phyloP scores from a whole-genome alignment of 352 stramenopile genomes.

The Globisporangium spiculum region DNA sequence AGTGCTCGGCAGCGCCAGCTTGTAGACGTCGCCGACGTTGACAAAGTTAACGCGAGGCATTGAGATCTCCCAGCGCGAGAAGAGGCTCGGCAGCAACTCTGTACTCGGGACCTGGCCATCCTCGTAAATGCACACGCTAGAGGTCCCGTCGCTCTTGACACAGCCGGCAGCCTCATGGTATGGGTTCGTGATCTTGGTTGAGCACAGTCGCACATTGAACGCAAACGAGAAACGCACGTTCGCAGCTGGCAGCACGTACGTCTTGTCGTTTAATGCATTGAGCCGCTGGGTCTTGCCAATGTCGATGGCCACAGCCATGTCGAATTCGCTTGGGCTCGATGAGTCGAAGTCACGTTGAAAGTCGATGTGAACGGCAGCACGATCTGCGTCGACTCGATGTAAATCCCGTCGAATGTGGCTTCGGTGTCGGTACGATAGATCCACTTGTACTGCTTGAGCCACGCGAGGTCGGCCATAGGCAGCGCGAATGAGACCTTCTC shows the following conservation, averaged over 20 bases:
- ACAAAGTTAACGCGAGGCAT: not conserved
- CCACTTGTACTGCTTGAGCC: constrained; percentile 2
- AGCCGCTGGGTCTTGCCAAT: not conserved
- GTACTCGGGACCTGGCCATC: not conserved
- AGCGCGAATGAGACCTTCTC: constrained; percentile 3
- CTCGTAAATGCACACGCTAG: not conserved
- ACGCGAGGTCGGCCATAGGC: not conserved
- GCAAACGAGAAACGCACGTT: not conserved
- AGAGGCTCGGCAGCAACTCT: not conserved
- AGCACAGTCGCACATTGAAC: not conserved
- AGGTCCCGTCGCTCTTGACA: constrained; percentile 1
- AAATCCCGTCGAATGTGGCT: not conserved
- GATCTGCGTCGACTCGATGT: constrained; percentile 6
- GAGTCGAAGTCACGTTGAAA: not conserved
- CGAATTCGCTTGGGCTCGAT: not conserved
- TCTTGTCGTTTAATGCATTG: not conserved
- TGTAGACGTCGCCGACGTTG: not conserved
- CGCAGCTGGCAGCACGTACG: not conserved
- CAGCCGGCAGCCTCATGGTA: not conserved
- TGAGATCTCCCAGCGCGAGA: not conserved
- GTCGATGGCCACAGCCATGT: not conserved
- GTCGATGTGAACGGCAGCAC: constrained; percentile 6
- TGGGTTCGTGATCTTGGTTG: not conserved
- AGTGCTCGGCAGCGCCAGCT: not conserved
- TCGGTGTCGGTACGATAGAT: not conserved